phyloP scores from a whole-genome alignment of 1,284 basidiomycete species.

The Apiotrichum porosum region DNA sequence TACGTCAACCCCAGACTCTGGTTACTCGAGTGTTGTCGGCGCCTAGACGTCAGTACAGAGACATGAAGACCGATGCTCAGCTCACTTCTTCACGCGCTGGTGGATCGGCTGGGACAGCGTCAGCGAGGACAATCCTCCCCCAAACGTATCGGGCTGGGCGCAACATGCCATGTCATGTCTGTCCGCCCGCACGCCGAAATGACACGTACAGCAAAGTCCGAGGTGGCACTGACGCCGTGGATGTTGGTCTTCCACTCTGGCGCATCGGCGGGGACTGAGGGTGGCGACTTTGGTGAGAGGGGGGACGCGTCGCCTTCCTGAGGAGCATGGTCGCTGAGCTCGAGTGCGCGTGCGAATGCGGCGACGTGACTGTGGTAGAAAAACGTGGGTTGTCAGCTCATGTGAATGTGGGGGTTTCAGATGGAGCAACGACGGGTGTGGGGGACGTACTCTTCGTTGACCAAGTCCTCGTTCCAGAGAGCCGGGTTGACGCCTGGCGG shows the following conservation, averaged over 20 bases:
- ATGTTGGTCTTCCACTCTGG: conserved; percentile 33
- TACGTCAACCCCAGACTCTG: conserved; percentile 68
- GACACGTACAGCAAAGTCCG: conserved; percentile 68
- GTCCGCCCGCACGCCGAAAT: too few relatives aligned
- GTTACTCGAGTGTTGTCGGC: conserved; percentile 42
- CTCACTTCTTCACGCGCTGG: conserved; percentile 57
- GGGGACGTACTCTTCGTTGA: conserved; percentile 62
- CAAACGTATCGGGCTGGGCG: neutral
- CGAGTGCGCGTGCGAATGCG: conserved; percentile 45
- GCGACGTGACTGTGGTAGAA: conserved; percentile 45
- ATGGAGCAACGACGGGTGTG: too few relatives aligned
- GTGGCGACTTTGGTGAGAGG: conserved; percentile 26
- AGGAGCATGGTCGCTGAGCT: conserved; percentile 29
- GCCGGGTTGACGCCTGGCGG: conserved; percentile 14
- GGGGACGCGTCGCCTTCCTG: conserved; percentile 33
- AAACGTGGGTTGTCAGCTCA: too few relatives aligned
- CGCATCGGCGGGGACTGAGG: conserved; percentile 2
- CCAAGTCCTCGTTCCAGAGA: conserved; percentile 56
- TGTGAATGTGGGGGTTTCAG: too few relatives aligned
- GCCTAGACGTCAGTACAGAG: too few relatives aligned
- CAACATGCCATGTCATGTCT: too few relatives aligned
- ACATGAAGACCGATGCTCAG: neutral
- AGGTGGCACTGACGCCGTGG: conserved; percentile 77
- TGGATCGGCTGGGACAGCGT: conserved; percentile 61
- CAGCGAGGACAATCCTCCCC: too few relatives aligned